Evolutionary conservation across 1,139 yeast genomes (phyloP), one percentile per base, ranked within the genome.

Genomic region (Blastobotrys persicus): DNA sequence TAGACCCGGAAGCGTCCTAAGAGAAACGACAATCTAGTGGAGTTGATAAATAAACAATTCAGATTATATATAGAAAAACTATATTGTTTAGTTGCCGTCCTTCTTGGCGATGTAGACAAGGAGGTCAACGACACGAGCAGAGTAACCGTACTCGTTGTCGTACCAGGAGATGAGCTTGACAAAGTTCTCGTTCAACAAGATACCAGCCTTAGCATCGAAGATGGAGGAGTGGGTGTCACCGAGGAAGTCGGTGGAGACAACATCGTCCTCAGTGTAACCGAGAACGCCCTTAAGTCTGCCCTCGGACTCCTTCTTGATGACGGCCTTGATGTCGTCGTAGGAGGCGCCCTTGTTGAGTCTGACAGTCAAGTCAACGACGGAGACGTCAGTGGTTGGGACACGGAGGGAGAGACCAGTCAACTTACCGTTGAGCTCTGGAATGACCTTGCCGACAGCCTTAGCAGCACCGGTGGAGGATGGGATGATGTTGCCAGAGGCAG

Each of bases 381-480:
- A 85, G 55, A 85, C 94, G 70, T 85, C 92, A 66, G 78, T 79
- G 72, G 94, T 86, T 71, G 95, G 94, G 59, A 85, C 92, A 77
- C 95, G 85, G 74, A 85, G 78, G 57, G 94, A 80, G 80, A 86
- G 79, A 78, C 95, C 95, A 63, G 95, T 86, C 71, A 85, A 83
- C 78, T 85, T 86, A 69, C 94, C 94, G 77, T 83, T 82, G 69
- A 85, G 83, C 70, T 81, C 83, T 65, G 95, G 95, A 66, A 86
- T 85, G 68, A 86, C 94, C 80, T 84, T 85, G 73, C 92, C 94
- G 65, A 85, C 94, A 64, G 92, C 92, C 81, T 85, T 85, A 69
- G 95, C 95, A 69, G 94, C 94, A 80, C 94, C 94, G 61, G 94
- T 85, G 62, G 92, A 84, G 47, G 92, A 85, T 71, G 94, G 94